Evolutionary conservation across 805 yeast genomes (phyloP), one percentile per base, ranked within the genome.

Genomic region (Candida hispaniensis): DNA sequence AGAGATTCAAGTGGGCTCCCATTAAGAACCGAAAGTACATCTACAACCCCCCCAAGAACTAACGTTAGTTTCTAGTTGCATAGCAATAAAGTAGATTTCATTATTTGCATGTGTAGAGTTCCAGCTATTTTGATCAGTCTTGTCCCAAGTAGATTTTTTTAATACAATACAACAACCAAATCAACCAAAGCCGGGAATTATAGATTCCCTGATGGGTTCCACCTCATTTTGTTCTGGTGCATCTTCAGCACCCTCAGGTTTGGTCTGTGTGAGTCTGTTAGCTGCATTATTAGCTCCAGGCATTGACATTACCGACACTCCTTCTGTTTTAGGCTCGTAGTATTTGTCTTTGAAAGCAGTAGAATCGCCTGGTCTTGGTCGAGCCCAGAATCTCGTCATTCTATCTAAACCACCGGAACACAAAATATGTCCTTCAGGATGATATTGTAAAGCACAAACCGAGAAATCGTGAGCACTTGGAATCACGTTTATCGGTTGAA

Each of bases 1-100:
- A 91, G 79, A 82, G 80, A 66, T 88, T 85, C 83, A 91, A 91
- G 71, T 91, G 98, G 98, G 73, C 86, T 55, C 78, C 85, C 54
- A 73, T 91, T 65, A 86, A 86, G 75, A 80, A 75, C 67, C 82
- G 97, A 73, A 82, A 86, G 77, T 71, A 81, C 60, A 75, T 75
- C 55, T 91, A 77, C 73, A 78, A 72, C 67, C 94, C 94, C 58
- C 95, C 95, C 64, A 80, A 74, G 66, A 75, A 75, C 59, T 66
- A 59, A 56, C 8, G 10, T 19, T n/a, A 19, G 22, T 19, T 19
- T 19, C n/a, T n/a, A 32, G 36, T 23, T 32, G 36, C 36, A 32
- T 32, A 32, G 36, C 18, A 23, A 32, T 23, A 32, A 27, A 14
- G 24, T 23, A 17, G 28, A 16, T 7, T 19, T 19, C 10, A 19